Evolutionary conservation across 805 yeast species (phyloP), one percentile per base, ranked within the genome.

Genomic region (Saturnispora serradocipensis): DNA sequence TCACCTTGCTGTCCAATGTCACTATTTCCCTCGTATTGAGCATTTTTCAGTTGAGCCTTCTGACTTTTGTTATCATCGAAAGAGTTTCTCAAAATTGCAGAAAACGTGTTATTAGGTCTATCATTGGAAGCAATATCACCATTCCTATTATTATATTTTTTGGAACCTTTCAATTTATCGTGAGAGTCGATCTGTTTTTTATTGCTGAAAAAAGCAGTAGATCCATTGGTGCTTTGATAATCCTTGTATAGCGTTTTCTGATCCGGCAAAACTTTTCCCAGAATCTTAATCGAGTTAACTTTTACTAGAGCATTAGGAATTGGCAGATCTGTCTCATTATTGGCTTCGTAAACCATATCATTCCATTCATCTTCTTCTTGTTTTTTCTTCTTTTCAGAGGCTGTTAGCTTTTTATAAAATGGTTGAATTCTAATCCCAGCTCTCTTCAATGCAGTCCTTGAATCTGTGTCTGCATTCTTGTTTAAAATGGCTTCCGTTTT

Each of bases 361-460:
- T 45, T 15, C 25, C 28, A 49, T 34, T 55, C 54, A 11, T 39
- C 42, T 24, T 40, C 32, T 18, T 22, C 42, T 9, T 45, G 34
- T 1, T 15, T 13, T 22, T 27, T 38, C 25, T 49, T 50, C 45
- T 49, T 55, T 27, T 53, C 53, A 2, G 50, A 39, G 5, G 22
- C 38, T 15, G 51, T 46, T 3, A 15, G 2, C 27, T 49, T 53
- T 15, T 40, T 35, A n/a, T 45, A 24, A 6, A 44, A 9, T 5
- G 52, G 52, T 16, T 49, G 48, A 2, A 46, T 35, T 36, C 46
- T 45, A 30, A 51, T 34, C 2, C 58, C 58, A 11, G 49, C 47
- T 13, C 24, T 38, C 27, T 25, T 49, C 20, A 53, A 22, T 2
- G 54, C 54, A n/a, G 51, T 35, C 9, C 40, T 46, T 1, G 32